These are phyloP conservation scores for Neofusicoccum sp. DNA, from an alignment of 2,329 filamentous ascomycete species.

Conservation along the genomic window DNA sequence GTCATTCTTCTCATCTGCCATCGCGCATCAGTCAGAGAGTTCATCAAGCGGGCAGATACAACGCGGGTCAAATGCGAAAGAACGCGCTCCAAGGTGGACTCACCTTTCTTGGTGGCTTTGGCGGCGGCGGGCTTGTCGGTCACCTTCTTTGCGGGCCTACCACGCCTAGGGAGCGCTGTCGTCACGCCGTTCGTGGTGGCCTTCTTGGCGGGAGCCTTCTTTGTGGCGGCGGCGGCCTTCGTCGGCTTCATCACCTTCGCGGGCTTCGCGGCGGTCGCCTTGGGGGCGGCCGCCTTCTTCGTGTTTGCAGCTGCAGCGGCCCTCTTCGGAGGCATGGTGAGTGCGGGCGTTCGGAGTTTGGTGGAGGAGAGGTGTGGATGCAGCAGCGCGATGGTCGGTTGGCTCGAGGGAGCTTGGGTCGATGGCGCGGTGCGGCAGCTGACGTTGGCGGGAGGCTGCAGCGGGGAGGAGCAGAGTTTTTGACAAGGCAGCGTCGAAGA, in stretches of 20 bases:
- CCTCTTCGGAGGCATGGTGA: conserved; percentile 16
- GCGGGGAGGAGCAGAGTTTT: not conserved
- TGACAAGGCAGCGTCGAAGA: not conserved
- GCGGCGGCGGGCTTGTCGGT: not conserved
- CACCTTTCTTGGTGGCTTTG: conserved; percentile 4
- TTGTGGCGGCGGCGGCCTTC: conserved; percentile 22
- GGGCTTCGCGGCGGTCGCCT: conserved; percentile 30
- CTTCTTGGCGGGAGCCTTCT: conserved; percentile 32
- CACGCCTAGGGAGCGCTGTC: conserved; percentile 18
- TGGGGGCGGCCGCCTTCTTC: conserved; percentile 27
- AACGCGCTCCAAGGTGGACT: not conserved
- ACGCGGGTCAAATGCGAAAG: not conserved
- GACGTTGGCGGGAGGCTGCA: conserved; percentile 13
- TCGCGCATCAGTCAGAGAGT: conserved; percentile 12
- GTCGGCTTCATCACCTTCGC: conserved; percentile 29
- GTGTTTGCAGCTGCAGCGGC: conserved; percentile 18
- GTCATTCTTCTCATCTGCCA: not conserved
- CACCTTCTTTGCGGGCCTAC: conserved; percentile 16
- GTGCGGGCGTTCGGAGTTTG: not conserved
- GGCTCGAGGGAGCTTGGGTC: conserved; percentile 7
- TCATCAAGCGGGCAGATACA: not conserved
- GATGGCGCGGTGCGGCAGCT: conserved; percentile 17
- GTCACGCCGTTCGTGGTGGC: conserved; percentile 33
- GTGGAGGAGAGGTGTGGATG: not conserved
- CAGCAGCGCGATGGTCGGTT: not conserved